These are phyloP conservation scores for Apiosordaria backusii DNA, from an alignment of 495 filamentous ascomycete species.

Conservation along the genomic window DNA sequence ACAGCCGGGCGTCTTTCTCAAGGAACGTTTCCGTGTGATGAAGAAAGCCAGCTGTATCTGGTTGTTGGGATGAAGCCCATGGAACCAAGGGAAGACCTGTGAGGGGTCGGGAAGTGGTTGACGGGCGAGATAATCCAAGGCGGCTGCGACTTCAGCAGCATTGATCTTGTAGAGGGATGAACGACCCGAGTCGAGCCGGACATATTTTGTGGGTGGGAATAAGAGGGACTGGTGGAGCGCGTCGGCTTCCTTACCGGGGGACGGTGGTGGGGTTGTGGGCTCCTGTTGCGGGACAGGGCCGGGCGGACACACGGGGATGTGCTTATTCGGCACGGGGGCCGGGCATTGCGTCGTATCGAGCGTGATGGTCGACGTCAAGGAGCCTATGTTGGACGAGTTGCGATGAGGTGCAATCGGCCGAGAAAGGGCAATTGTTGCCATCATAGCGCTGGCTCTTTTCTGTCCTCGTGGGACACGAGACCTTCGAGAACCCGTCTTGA, in stretches of 20 bases:
- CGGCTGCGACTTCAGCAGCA: conserved; percentile 61
- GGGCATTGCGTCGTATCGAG: conserved; percentile 46
- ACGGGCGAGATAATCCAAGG: conserved; percentile 67
- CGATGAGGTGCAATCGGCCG: conserved; percentile 48
- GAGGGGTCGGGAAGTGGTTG: conserved; percentile 80
- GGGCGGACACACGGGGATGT: conserved; percentile 79
- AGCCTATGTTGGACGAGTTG: conserved; percentile 45
- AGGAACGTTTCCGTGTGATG: conserved; percentile 64
- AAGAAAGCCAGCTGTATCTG: conserved; percentile 88
- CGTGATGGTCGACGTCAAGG: conserved; percentile 47
- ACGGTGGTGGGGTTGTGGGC: conserved; percentile 64
- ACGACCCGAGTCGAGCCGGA: conserved; percentile 48
- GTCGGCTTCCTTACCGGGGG: conserved; percentile 50
- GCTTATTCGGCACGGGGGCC: conserved; percentile 79
- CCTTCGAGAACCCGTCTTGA: not conserved
- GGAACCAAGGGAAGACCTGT: conserved; percentile 93
- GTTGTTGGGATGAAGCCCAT: conserved; percentile 89
- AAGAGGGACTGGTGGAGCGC: conserved; percentile 60
- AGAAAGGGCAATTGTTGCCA: conserved; percentile 53
- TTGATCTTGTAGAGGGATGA: conserved; percentile 71
- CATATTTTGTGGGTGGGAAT: conserved; percentile 66
- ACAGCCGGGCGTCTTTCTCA: conserved; percentile 71
- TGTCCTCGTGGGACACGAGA: not conserved
- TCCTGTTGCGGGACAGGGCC: conserved; percentile 62
- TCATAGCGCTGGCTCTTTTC: conserved; percentile 22